Conservation (phyloP, 768 basidiomycete genomes). For the Phylloporus sp. region DNA sequence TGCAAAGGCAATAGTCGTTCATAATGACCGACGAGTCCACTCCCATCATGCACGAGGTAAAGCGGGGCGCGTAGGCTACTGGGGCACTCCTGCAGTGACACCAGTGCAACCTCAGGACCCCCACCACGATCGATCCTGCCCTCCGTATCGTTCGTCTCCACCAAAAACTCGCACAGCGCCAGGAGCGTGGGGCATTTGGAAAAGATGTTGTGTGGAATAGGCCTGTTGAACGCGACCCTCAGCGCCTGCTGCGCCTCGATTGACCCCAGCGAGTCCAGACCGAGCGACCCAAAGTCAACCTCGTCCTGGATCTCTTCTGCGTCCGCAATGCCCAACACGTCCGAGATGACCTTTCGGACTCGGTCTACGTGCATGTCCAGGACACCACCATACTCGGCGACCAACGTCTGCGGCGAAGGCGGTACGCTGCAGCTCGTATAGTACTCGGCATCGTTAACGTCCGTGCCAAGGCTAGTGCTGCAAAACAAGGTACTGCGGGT, state of each 20-base stretch:
- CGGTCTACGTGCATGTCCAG: constrained; percentile 6
- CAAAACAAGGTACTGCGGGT: constrained; percentile 17
- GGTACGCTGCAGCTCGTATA: constrained; percentile 14
- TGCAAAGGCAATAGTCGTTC: constrained; percentile 43
- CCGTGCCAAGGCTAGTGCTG: neutral
- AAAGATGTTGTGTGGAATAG: constrained; percentile 46
- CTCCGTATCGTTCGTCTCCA: neutral
- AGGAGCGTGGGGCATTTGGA: constrained; percentile 35
- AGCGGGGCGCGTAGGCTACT: constrained; percentile 37
- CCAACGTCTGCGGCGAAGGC: constrained; percentile 39
- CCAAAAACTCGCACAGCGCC: constrained; percentile 15
- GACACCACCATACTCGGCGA: constrained; percentile 27
- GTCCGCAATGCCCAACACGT: constrained; percentile 37
- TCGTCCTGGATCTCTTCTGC: constrained; percentile 40
- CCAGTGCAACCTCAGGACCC: constrained; percentile 27
- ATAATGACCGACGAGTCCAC: constrained; percentile 55
- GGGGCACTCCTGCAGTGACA: constrained; percentile 36
- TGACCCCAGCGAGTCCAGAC: constrained; percentile 61
- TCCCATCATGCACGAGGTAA: constrained; percentile 72
- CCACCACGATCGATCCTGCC: neutral
- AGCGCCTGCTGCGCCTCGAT: constrained; percentile 57
- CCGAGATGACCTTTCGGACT: constrained; percentile 40
- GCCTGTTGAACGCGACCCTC: constrained; percentile 36
- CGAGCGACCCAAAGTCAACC: constrained; percentile 45
- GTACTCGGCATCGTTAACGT: constrained; percentile 3